These are phyloP conservation scores for Saccharomyces hybrid DNA, from an alignment of 1,139 yeast genomes.

Conservation along the genomic window DNA sequence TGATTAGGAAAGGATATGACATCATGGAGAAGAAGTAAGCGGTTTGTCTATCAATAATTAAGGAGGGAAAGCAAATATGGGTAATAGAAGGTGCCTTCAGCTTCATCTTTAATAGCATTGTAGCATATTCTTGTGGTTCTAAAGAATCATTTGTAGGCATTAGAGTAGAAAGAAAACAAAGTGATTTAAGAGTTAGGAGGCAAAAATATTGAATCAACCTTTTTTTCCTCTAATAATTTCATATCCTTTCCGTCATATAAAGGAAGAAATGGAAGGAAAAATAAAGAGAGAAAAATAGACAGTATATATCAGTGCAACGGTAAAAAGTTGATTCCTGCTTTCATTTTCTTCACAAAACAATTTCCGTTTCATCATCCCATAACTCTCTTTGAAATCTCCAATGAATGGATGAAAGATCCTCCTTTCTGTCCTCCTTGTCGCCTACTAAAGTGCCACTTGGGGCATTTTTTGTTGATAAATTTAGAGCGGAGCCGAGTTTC, in stretches of 20 bases:
- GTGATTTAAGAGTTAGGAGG: not conserved
- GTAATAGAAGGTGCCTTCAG: not conserved
- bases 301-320: conserved; percentile 36
- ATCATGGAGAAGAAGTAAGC: not conserved
- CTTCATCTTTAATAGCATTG: not conserved
- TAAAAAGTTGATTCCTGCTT: conserved; percentile 42
- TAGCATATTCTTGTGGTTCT: not conserved
- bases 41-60: not conserved
- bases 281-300: conserved; percentile 23
- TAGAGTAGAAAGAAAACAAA: not conserved
- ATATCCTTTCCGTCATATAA: not conserved
- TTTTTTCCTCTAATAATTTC: not conserved
- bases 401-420: no score
- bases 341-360: no score
- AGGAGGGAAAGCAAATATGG: not conserved
- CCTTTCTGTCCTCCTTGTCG: no score
- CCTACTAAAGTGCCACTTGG: no score
- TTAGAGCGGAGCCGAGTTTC: no score
- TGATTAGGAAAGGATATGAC: not conserved
- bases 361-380: no score
- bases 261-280: conserved; percentile 27
- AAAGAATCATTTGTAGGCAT: not conserved
- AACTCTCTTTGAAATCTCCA: no score
- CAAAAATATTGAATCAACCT: not conserved
- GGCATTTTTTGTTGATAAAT: no score